Conservation (phyloP, 495 filamentous ascomycete species). For the Glonium stellatum region DNA sequence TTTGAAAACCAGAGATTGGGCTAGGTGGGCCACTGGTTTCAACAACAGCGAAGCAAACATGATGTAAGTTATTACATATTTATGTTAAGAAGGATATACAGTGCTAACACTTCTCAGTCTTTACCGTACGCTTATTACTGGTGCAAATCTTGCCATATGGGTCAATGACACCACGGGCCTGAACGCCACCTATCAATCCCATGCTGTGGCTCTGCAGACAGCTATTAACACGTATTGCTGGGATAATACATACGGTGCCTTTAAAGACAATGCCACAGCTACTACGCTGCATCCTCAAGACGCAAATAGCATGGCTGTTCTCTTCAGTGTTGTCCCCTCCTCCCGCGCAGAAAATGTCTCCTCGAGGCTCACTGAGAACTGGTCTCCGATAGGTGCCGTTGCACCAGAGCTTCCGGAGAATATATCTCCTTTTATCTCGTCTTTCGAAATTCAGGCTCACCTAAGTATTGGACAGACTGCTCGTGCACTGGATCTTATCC, state of each 20-base stretch:
- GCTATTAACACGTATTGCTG: constrained; percentile 46
- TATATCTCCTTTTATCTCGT: constrained; percentile 34
- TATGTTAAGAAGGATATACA: neutral
- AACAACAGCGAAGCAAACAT: constrained; percentile 53
- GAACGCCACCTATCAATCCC: constrained; percentile 39
- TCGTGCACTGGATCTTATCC: constrained; percentile 33
- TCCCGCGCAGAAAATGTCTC: constrained; percentile 26
- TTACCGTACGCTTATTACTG: constrained; percentile 47
- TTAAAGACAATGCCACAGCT: constrained; percentile 49
- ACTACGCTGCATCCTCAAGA: constrained; percentile 36
- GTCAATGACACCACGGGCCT: constrained; percentile 38
- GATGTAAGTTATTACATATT: constrained; percentile 31
- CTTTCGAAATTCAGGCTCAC: constrained; percentile 35
- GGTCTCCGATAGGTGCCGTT: constrained; percentile 32
- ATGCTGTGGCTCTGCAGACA: constrained; percentile 37
- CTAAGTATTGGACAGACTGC: constrained; percentile 26
- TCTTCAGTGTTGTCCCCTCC: constrained; percentile 26
- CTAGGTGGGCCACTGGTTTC: constrained; percentile 46
- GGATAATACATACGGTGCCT: constrained; percentile 47
- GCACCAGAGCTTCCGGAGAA: constrained; percentile 32
- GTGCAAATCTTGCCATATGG: constrained; percentile 47
- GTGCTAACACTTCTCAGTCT: constrained; percentile 30
- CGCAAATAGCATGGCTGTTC: constrained; percentile 28
- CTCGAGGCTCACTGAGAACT: constrained; percentile 28
- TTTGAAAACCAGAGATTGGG: constrained; percentile 43